Conservation (phyloP, 805 yeast genomes). For the Candida silvicultrix region DNA sequence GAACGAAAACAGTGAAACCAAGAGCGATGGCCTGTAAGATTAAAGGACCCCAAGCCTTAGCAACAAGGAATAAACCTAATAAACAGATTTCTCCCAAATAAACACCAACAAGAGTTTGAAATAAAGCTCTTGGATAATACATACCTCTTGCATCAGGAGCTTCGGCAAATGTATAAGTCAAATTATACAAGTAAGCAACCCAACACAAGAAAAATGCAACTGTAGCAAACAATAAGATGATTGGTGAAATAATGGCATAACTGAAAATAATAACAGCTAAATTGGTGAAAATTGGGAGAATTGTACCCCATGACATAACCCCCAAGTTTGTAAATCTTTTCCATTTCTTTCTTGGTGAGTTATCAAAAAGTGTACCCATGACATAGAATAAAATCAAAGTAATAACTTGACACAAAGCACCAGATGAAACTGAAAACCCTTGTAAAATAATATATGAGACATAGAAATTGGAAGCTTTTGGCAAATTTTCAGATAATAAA, state of each 20-base stretch:
- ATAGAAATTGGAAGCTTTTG: constrained; percentile 68
- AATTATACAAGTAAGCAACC: constrained; percentile 73
- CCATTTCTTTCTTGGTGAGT: constrained; percentile 64
- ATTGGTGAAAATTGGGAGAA: constrained; percentile 70
- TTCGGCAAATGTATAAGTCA: constrained; percentile 63
- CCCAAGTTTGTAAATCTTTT: constrained; percentile 49
- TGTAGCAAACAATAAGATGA: constrained; percentile 69
- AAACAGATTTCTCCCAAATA: constrained; percentile 85
- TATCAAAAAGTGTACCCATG: constrained; percentile 50
- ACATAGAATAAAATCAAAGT: constrained; percentile 54
- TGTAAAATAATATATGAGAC: constrained; percentile 63
- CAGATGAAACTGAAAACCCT: constrained; percentile 61
- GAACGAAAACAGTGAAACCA: constrained; percentile 62
- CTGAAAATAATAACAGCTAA: constrained; percentile 64
- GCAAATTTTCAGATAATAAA: constrained; percentile 60
- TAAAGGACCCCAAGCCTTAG: constrained; percentile 94
- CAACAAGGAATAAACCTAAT: constrained; percentile 80
- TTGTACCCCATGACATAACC: constrained; percentile 63
- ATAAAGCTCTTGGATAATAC: constrained; percentile 82
- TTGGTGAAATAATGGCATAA: constrained; percentile 72
- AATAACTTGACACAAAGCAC: constrained; percentile 56
- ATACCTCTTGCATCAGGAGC: constrained; percentile 72
- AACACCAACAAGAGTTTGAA: constrained; percentile 83
- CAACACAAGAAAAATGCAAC: constrained; percentile 67
- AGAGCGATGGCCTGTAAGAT: constrained; percentile 65